These are phyloP conservation scores for Colletotrichum sansevieriae DNA, from an alignment of 2,329 filamentous ascomycete species.

Conservation along the genomic window DNA sequence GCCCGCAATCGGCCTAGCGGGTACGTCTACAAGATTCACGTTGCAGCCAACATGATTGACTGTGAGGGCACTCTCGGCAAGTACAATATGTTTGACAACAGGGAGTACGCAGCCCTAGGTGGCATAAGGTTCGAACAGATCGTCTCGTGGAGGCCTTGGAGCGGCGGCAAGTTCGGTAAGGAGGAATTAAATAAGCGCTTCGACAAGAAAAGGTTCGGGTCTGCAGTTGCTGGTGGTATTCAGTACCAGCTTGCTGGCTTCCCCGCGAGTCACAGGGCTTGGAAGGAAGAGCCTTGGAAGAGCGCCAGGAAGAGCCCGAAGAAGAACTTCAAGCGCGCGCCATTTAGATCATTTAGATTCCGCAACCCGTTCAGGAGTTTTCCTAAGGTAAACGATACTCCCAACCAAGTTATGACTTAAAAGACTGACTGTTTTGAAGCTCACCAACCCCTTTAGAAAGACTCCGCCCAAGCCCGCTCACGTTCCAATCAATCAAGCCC, in stretches of 20 bases:
- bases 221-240: not conserved
- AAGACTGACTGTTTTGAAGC: too few species aligned
- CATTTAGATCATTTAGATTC: too few species aligned
- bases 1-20: fast-evolving
- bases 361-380: too few species aligned
- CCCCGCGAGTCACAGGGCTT: fast-evolving
- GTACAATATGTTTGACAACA: not conserved
- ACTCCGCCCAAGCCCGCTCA: too few species aligned
- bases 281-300: not conserved
- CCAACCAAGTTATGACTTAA: too few species aligned
- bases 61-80: slow-evolving; percentile 10
- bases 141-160: slow-evolving; percentile 9
- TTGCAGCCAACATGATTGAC: slow-evolving; percentile 24
- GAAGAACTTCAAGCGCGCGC: too few species aligned
- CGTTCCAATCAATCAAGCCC: too few species aligned
- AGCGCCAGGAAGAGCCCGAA: too few species aligned
- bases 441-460: too few species aligned
- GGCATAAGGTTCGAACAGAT: slow-evolving; percentile 26
- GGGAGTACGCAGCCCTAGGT: slow-evolving; percentile 8
- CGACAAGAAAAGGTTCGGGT: not conserved
- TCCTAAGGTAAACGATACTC: too few species aligned
- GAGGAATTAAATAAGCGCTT: not conserved
- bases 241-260: not conserved
- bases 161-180: not conserved
- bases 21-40: slow-evolving; percentile 24